Evolutionary conservation across 495 filamentous ascomycete genomes (phyloP).

Genomic region (Tuber umbilicatum): DNA sequence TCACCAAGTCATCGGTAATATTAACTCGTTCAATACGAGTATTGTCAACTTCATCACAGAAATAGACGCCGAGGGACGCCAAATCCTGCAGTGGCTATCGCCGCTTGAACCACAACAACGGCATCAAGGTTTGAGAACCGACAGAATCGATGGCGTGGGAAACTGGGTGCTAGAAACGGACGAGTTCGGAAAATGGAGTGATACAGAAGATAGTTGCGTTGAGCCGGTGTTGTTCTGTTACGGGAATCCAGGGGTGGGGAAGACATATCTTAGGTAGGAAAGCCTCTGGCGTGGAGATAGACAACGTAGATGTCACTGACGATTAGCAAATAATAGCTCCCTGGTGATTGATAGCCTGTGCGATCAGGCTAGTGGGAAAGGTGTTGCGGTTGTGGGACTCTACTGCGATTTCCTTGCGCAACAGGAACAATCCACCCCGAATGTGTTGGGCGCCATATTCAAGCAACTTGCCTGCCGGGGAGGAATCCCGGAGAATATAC

Average conservation of each 20-base stretch:
- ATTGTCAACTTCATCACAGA: too few species aligned
- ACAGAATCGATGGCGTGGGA: too few species aligned
- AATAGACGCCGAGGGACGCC: too few species aligned
- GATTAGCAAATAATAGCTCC: neutral
- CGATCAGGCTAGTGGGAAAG: neutral
- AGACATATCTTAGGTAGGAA: neutral
- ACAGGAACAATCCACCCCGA: neutral
- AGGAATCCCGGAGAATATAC: neutral
- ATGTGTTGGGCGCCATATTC: neutral
- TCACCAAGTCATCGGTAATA: too few species aligned
- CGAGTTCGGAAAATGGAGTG: too few species aligned
- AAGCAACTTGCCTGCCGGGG: neutral
- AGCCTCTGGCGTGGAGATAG: neutral
- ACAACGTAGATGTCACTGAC: neutral
- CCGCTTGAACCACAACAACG: too few species aligned
- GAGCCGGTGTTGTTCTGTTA: neutral
- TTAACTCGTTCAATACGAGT: too few species aligned
- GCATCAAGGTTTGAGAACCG: too few species aligned
- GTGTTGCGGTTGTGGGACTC: neutral
- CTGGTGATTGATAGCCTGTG: neutral
- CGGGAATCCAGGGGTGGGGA: neutral
- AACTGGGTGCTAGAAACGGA: too few species aligned
- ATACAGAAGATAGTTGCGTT: too few species aligned
- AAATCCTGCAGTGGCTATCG: too few species aligned
- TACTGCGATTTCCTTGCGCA: neutral